Conservation (phyloP, 2,329 filamentous ascomycete genomes). For the Ophiostoma sp. region DNA sequence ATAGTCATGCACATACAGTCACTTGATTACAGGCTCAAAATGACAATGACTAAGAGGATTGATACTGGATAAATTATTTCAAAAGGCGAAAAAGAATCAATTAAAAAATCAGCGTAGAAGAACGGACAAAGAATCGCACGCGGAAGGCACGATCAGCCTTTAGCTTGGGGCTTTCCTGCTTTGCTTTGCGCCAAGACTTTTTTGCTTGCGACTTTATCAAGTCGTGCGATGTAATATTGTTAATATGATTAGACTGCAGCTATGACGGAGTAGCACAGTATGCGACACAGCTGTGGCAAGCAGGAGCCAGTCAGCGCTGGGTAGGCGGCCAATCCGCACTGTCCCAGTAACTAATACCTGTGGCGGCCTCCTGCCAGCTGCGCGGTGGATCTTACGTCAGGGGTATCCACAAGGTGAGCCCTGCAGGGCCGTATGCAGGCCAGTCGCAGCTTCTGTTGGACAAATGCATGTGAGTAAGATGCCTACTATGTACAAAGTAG, state of each 20-base stretch:
- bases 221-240: neutral
- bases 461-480: conserved; percentile 2
- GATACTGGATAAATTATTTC: neutral
- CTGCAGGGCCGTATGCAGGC: conserved; percentile 5
- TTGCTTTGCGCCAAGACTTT: neutral
- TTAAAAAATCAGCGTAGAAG: neutral
- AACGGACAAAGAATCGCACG: conserved; percentile 1
- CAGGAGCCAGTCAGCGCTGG: neutral
- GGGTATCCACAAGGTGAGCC: conserved; percentile 2
- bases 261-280: conserved; percentile 12
- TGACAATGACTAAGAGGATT: neutral
- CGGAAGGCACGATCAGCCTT: conserved; percentile 2
- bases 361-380: conserved; percentile 6
- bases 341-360: neutral
- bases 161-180: neutral
- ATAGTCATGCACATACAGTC: neutral
- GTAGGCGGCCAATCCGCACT: neutral
- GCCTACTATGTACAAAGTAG: neutral
- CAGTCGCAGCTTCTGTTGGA: neutral
- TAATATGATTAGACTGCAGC: neutral
- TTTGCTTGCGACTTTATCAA: neutral
- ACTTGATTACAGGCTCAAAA: neutral
- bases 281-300: conserved; percentile 6
- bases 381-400: conserved; percentile 12
- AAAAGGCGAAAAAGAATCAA: neutral